Percentiles rank a stretch among this genome's conserved stretches.
These are phyloP conservation scores for Auricularia sp. DNA, from an alignment of 768 basidiomycete species.

Conservation along the genomic window DNA sequence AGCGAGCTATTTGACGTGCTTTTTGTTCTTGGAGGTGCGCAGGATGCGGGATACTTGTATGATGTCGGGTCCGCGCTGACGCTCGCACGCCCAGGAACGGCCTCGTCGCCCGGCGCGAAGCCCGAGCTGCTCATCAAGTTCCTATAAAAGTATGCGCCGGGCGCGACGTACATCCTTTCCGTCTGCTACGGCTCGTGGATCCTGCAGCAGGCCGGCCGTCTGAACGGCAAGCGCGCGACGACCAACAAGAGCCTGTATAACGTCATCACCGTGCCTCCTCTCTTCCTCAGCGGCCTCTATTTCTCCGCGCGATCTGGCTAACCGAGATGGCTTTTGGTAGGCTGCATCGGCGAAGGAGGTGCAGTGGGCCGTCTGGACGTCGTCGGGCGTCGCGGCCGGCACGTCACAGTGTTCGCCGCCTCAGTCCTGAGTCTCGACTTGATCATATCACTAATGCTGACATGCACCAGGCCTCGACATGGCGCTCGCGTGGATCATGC, in stretches of 20 bases:
- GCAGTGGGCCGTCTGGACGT: slow-evolving; percentile 38
- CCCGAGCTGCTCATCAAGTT: slow-evolving; percentile 19
- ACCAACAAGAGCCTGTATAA: slow-evolving; percentile 33
- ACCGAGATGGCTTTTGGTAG: too few species aligned
- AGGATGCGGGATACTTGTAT: too few species aligned
- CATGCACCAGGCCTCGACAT: slow-evolving; percentile 26
- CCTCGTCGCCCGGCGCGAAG: not conserved
- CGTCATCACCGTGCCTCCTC: slow-evolving; percentile 9
- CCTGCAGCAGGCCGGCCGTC: slow-evolving; percentile 29
- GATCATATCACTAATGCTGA: too few species aligned
- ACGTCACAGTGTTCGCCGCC: too few species aligned
- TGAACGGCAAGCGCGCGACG: slow-evolving; percentile 35
- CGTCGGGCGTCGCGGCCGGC: slow-evolving; percentile 38
- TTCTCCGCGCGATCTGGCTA: too few species aligned
- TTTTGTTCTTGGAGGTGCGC: slow-evolving; percentile 8
- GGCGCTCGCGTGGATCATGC: slow-evolving; percentile 24
- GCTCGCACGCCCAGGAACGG: too few species aligned
- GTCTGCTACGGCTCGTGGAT: slow-evolving; percentile 32
- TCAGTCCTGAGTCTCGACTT: too few species aligned
- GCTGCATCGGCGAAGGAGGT: slow-evolving; percentile 12
- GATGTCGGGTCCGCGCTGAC: too few species aligned
- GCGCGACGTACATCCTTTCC: slow-evolving; percentile 31
- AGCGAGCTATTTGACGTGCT: too few species aligned
- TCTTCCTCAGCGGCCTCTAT: too few species aligned
- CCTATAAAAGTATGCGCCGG: slow-evolving; percentile 25